Base-by-base conservation (phyloP, 2,329 filamentous ascomycete genomes). In the Claviceps monticola region DNA sequence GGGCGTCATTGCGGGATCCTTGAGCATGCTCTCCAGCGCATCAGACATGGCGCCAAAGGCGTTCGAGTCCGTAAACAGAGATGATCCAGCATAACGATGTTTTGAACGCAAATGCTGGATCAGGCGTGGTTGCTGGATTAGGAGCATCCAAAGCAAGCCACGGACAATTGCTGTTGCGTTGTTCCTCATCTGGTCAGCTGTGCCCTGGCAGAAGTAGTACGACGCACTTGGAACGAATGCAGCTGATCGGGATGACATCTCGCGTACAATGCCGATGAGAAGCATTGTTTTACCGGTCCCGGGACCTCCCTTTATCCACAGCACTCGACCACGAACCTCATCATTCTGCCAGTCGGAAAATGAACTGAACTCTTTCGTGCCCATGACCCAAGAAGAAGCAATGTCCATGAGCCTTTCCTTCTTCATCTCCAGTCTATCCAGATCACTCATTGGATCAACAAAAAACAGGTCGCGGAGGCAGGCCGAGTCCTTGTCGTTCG, bases 121-220 rank as follows among this genome's bases (percentile, higher is more conserved):
- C 2, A 75, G 62, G 5, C 56, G 60, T 17, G 55, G 55, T 19
- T 57, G 54, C 23, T 57, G 55, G 3, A 57, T 23, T 1, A 61
- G 29, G 29, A 76, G 64, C 51, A 68, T 37, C 53, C 64, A 71
- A 0, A 74, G 60, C 5, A 74, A 57, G 5, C 70, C 66, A 8
- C 66, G 64, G 11, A 74, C 55, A 9, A 71, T 63, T 6, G 69
- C 61, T 8, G 60, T 65, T 3, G 56, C 50, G 49, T 57, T 68
- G 52, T 66, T 68, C 19, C 66, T 57, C 3, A 53, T 53, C 0
- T 47, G 17, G 49, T 71, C 61, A 26, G 36, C 53, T 1, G 63
- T 67, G 16, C 61, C 66, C 54, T 74, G 67, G 52, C 65, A 74
- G 55, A 73, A 73, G 58, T 70, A 70, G 56, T 62, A 69, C 0